Base-by-base conservation (phyloP, 2,329 filamentous ascomycete genomes). In the Zymoseptoria pseudotritici region DNA sequence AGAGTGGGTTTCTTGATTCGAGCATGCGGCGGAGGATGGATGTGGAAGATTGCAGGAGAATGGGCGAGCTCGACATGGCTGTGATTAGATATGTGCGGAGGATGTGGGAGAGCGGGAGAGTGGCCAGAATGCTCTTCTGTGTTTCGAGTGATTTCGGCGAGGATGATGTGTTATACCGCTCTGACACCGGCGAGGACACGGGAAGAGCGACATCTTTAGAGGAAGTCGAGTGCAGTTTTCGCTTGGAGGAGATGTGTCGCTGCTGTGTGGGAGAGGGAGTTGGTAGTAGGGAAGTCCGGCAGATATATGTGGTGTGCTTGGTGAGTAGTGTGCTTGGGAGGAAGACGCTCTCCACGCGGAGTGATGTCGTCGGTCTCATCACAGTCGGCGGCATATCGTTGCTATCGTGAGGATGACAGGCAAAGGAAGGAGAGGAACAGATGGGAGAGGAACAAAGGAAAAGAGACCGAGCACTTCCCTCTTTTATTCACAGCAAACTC, bases 1-100 rank as follows among this genome's bases (percentile, higher is more conserved):
- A 79, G 0, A 91, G 58, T 1, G 83, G 77, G 59, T 78, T 86
- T 55, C 82, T 82, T 24, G 88, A 86, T 72, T 90, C 81, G 10
- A 91, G 88, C 66, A 95, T 82, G 21, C 82, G 72, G 6, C 80
- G 82, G 76, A 95, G 87, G 60, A 88, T 73, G 57, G 80, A 80
- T 53, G 94, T 79, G 7, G 88, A 91, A 0, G 89, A 86, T 1
- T 79, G 77, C 2, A 96, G 82, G 4, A 96, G 82, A 4, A 87
- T 59, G 0, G 78, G 85, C 1, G 87, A 90, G 1, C 86, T 89
- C 0, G 89, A 91, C 62, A 91, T 81, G 42, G 82, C 81, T 5
- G 83, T 88, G 57, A 88, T 88, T 65, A 84, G 78, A 58, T 90
- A 82, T 8, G 87, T 89, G 61, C 89, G 85, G 19, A 91, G 73